Base-by-base conservation (phyloP, 2,329 filamentous ascomycete genomes). In the Cladosporium sp. region DNA sequence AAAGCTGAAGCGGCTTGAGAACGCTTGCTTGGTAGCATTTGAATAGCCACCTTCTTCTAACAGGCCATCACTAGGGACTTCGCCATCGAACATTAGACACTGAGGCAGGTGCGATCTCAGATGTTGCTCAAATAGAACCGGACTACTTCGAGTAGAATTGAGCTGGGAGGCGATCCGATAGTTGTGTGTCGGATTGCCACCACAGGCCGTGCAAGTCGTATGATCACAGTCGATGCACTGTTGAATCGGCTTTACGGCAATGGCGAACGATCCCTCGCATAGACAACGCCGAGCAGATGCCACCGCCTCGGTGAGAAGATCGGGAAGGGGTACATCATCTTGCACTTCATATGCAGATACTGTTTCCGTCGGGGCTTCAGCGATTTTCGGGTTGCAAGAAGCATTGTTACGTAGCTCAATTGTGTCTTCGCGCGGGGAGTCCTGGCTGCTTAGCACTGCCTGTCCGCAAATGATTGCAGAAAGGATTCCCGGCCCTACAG, bases 401-500 rank as follows among this genome's bases (percentile, higher is more conserved):
- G 18, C 27, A 2, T n/a, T 11, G 9, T 20, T 34, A n/a, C 3
- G 12, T 13, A 15, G 12, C 6, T 15, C 22, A 27, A 9, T 27
- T 38, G 34, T 18, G 20, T 56, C 6, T 22, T 4, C 22, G 22
- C 3, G 13, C n/a, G 15, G 11, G 7, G 32, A 15, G 13, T 11
- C 12, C 4, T 39, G n/a, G 9, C 24, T 9, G 6, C 17, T 8
- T 5, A 48, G 18, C 11, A 48, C 45, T 5, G 24, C 1, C 8
- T 52, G 52, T 3, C 67, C 69, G 22, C 67, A 55, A 74, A 82
- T 75, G 1, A 91, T 64, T 0, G 80, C 76, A 1, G 80, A 72
- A 2, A 88, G 59, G 1, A 87, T 75, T 0, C 80, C 78, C 1
- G 79, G 74, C 2, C 83, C 85, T 8, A 90, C 80, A 1, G 89